A percentile compares a stretch with the other conserved stretches of the same genome.
These are phyloP conservation scores for Botrytis deweyae DNA, from an alignment of 2,329 filamentous ascomycete species.

Conservation along the genomic window DNA sequence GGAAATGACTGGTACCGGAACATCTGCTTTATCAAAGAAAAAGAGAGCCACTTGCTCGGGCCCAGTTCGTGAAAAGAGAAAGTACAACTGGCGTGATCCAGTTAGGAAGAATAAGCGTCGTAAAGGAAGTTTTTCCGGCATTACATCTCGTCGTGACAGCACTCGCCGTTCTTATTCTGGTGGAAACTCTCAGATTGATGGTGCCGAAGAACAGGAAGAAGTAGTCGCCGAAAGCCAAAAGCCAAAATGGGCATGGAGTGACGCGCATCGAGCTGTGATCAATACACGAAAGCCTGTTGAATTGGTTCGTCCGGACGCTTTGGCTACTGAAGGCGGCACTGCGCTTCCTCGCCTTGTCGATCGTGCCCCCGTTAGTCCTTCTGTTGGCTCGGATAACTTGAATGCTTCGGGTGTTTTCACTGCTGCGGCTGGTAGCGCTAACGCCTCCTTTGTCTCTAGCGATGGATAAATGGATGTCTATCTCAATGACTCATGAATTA, in stretches of 20 bases:
- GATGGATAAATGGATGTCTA: neutral
- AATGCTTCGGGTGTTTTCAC: neutral
- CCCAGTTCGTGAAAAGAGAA: neutral
- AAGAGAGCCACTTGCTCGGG: neutral
- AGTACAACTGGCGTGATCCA: neutral
- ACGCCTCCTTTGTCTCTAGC: neutral
- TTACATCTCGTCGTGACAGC: neutral
- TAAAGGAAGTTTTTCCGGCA: fast-evolving
- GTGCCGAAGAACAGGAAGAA: neutral
- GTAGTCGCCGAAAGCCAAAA: neutral
- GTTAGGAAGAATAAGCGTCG: neutral
- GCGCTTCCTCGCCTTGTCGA: neutral
- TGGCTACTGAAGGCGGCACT: neutral
- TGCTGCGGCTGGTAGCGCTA: neutral
- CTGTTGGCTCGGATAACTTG: neutral
- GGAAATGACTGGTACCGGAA: fast-evolving
- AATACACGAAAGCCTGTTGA: neutral
- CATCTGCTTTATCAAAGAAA: neutral
- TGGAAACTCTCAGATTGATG: neutral
- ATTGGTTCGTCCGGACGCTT: too few relatives aligned
- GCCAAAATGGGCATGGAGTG: neutral
- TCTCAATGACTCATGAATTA: neutral
- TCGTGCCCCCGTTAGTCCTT: neutral
- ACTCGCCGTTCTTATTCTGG: too few relatives aligned
- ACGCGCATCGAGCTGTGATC: neutral